Conservation (phyloP, 148 eudicot species). For the Agrostemma githago region DNA sequence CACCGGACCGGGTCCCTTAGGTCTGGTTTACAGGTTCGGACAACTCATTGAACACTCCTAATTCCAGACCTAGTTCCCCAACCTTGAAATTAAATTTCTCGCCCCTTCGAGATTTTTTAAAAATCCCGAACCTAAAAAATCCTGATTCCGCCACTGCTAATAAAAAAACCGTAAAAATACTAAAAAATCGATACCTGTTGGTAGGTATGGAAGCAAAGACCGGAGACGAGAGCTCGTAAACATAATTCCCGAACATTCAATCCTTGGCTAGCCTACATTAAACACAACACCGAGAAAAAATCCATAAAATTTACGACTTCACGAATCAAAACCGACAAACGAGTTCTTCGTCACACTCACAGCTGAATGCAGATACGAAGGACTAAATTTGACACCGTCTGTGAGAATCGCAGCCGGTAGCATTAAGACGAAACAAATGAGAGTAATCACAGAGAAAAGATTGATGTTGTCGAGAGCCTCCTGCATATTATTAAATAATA, state of each 20-base stretch:
- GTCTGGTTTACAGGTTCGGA: too few species aligned
- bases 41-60: too few species aligned
- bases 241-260: constrained; percentile 25
- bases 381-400: constrained; percentile 72
- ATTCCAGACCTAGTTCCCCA: neutral
- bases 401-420: constrained; percentile 52
- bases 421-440: constrained; percentile 56
- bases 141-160: neutral
- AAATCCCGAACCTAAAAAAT: neutral
- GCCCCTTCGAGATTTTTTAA: neutral
- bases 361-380: constrained; percentile 54
- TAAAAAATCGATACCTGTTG: constrained; percentile 23
- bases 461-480: constrained; percentile 79
- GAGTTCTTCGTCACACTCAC: constrained; percentile 22
- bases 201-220: constrained; percentile 33
- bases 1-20: too few species aligned
- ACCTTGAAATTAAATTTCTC: neutral
- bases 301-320: neutral
- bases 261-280: constrained; percentile 27
- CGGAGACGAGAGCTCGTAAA: constrained; percentile 27
- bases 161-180: neutral
- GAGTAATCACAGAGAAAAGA: constrained; percentile 71
- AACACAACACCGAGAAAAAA: neutral
- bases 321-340: too few species aligned
- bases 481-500: constrained; percentile 25